A percentile compares a stretch with the other conserved stretches of the same genome.
Conservation (phyloP, 2,329 filamentous ascomycete genomes). For the Cladosporium sp. region DNA sequence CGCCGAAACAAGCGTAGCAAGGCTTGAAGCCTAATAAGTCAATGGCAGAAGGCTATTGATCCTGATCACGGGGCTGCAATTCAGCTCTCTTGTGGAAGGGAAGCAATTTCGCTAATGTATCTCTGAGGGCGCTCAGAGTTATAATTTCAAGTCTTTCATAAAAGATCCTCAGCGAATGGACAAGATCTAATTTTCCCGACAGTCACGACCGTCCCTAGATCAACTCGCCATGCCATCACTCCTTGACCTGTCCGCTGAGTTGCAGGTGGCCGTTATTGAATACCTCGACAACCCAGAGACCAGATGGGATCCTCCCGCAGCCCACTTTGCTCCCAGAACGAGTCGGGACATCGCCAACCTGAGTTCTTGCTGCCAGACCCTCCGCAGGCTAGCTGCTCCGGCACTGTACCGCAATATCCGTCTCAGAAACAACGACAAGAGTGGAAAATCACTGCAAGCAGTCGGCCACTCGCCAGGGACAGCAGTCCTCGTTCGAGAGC, state of each 20-base stretch:
- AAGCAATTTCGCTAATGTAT: background rate
- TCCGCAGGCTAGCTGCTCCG: background rate
- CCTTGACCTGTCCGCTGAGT: background rate
- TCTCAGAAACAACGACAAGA: background rate
- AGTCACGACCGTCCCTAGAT: background rate
- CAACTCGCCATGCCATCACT: background rate
- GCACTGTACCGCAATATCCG: background rate
- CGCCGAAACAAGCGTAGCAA: background rate
- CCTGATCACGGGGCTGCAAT: background rate
- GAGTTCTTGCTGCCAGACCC: background rate
- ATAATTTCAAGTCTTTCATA: too few relatives aligned
- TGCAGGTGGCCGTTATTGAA: background rate
- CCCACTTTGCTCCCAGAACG: background rate
- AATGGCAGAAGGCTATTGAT: background rate
- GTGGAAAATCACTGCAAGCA: background rate
- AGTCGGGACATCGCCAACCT: background rate
- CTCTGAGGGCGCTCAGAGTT: too few relatives aligned
- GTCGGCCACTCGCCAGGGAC: background rate
- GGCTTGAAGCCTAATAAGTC: background rate
- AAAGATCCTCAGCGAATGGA: too few relatives aligned
- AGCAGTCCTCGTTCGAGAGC: background rate
- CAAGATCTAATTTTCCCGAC: too few relatives aligned
- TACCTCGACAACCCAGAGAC: background rate
- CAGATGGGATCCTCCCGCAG: background rate
- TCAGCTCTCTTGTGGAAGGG: background rate